These are phyloP conservation scores for Alternaria infectoria DNA, from an alignment of 2,329 filamentous ascomycete genomes.

Conservation along the genomic window DNA sequence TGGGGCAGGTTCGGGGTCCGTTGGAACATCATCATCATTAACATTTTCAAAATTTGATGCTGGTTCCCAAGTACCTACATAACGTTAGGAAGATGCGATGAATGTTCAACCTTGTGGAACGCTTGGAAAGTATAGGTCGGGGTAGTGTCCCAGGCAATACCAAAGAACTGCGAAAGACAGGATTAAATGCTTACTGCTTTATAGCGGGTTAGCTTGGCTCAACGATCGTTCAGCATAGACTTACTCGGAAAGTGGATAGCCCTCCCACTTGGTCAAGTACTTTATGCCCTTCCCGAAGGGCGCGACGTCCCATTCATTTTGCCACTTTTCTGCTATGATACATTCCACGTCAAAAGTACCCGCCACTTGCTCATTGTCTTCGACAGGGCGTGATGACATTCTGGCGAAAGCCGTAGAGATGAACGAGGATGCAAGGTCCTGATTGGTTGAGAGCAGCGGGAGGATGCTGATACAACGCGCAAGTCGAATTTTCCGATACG, in stretches of 20 bases:
- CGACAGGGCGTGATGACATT: constrained; percentile 9
- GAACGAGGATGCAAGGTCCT: constrained; percentile 3
- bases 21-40: neutral
- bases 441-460: constrained; percentile 16
- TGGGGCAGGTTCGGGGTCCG: neutral
- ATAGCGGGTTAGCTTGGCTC: neutral
- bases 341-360: constrained; percentile 26
- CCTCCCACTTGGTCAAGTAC: constrained; percentile 71
- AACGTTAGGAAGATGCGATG: constrained; percentile 3
- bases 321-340: constrained; percentile 46
- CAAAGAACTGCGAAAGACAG: neutral
- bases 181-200: constrained; percentile 13
- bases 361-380: constrained; percentile 3
- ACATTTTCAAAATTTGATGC: neutral
- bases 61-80: constrained; percentile 40
- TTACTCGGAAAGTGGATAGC: constrained; percentile 57
- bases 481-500: neutral
- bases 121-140: neutral
- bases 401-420: neutral
- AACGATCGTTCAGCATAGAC: neutral
- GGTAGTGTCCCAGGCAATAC: neutral
- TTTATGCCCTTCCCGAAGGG: constrained; percentile 31
- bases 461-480: neutral
- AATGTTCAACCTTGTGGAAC: neutral
- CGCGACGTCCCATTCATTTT: constrained; percentile 49